These are phyloP conservation scores for Fusarium ramigenum DNA, from an alignment of 2,329 filamentous ascomycete species.

Conservation along the genomic window DNA sequence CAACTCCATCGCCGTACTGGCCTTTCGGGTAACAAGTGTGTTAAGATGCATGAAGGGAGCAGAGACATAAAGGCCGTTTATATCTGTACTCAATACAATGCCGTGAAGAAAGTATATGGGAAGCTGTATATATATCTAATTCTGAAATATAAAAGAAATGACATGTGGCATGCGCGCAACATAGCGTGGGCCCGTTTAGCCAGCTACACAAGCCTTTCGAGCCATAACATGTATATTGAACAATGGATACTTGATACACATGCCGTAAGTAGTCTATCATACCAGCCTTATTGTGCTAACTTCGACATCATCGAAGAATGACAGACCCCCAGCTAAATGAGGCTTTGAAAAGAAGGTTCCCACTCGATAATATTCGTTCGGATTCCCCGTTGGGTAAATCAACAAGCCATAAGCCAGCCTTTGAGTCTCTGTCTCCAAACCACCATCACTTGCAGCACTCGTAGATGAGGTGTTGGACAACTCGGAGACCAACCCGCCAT, in stretches of 20 bases:
- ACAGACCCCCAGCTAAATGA: accelerated
- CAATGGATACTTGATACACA: too few relatives aligned
- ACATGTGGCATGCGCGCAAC: accelerated
- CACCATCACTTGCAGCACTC: not conserved
- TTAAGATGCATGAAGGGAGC: accelerated
- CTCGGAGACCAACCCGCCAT: accelerated
- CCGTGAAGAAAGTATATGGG: accelerated
- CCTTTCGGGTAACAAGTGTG: accelerated
- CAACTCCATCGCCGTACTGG: accelerated
- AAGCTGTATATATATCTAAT: accelerated
- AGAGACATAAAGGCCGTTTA: accelerated
- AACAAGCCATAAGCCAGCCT: not conserved
- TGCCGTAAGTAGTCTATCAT: too few relatives aligned
- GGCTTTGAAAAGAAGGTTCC: not conserved
- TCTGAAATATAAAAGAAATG: accelerated
- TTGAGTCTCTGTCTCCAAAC: accelerated
- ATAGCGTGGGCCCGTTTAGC: accelerated
- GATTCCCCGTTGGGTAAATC: accelerated
- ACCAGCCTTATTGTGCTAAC: not conserved
- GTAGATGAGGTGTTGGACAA: accelerated
- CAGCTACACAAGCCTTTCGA: accelerated
- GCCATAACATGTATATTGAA: accelerated
- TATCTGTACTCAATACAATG: accelerated
- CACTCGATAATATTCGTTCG: not conserved
- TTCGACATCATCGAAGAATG: accelerated